Evolutionary conservation across 2,329 filamentous ascomycete species (phyloP).

Genomic region (Emmonsiellopsis sp.): DNA sequence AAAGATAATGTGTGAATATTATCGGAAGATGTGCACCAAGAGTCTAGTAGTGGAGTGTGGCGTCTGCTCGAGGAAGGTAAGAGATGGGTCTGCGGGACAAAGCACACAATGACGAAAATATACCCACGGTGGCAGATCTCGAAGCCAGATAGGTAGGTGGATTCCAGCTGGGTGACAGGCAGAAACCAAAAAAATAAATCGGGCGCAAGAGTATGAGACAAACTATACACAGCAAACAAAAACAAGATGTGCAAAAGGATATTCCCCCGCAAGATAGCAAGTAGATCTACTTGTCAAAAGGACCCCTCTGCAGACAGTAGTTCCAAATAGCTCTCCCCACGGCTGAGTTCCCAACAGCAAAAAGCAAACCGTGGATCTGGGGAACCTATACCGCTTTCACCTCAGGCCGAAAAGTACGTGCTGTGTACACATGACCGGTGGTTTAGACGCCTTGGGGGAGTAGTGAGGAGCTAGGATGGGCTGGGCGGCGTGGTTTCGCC

Average conservation of each 20-base stretch:
- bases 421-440: constrained; percentile 26
- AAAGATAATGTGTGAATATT: constrained; percentile 3
- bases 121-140: not conserved
- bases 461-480: not conserved
- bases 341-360: constrained; percentile 8
- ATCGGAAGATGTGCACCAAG: constrained; percentile 2
- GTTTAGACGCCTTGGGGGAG: constrained; percentile 6
- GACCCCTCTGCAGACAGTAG: not conserved
- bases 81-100: constrained; percentile 4
- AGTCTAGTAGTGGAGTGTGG: constrained; percentile 1
- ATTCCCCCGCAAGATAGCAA: too few species aligned
- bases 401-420: constrained; percentile 12
- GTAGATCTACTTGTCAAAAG: not conserved
- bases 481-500: constrained; percentile 1
- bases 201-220: not conserved
- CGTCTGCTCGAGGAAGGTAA: not conserved
- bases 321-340: not conserved
- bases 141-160: too few species aligned
- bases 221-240: not conserved
- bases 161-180: not conserved
- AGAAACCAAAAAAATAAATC: constrained; percentile 1
- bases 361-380: constrained; percentile 3
- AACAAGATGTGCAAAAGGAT: not conserved
- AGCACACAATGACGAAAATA: constrained; percentile 6
- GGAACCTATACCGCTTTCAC: not conserved